Evolutionary conservation across 768 basidiomycete genomes (phyloP).

Genomic region (Hypsizygus marmoreus): DNA sequence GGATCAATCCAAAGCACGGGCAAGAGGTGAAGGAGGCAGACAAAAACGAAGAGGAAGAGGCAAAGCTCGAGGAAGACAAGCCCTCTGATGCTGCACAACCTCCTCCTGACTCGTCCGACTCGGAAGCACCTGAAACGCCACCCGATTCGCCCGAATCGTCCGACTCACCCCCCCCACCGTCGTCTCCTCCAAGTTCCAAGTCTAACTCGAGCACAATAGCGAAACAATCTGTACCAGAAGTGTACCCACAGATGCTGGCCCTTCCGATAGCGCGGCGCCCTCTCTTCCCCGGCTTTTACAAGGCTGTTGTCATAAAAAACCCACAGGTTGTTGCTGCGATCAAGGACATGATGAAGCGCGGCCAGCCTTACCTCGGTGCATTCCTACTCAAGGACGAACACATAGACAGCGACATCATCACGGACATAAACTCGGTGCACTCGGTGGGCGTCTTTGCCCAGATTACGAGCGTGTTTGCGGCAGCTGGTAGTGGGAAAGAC

Average conservation of each 20-base stretch:
- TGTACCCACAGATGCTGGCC: conserved; percentile 92
- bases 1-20: conserved; percentile 24
- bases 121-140: conserved; percentile 20
- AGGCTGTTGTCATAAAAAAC: conserved; percentile 92
- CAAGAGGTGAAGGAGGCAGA: conserved; percentile 16
- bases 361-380: conserved; percentile 96
- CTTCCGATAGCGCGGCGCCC: conserved; percentile 94
- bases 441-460: conserved; percentile 96
- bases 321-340: conserved; percentile 91
- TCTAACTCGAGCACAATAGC: conserved; percentile 60
- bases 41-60: conserved; percentile 8
- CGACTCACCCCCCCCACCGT: conserved; percentile 9
- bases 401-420: conserved; percentile 90
- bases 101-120: conserved; percentile 18
- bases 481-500: conserved; percentile 38
- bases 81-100: conserved; percentile 15
- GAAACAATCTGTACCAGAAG: conserved; percentile 85
- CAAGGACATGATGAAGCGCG: conserved; percentile 95
- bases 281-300: conserved; percentile 97
- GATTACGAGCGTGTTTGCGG: conserved; percentile 90
- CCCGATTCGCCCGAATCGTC: conserved; percentile 19
- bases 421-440: conserved; percentile 85
- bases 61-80: conserved; percentile 13
- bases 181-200: conserved; percentile 15
- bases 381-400: conserved; percentile 95